Evolutionary conservation across 495 filamentous ascomycete genomes (phyloP).

Genomic region (Penicillium parvum): DNA sequence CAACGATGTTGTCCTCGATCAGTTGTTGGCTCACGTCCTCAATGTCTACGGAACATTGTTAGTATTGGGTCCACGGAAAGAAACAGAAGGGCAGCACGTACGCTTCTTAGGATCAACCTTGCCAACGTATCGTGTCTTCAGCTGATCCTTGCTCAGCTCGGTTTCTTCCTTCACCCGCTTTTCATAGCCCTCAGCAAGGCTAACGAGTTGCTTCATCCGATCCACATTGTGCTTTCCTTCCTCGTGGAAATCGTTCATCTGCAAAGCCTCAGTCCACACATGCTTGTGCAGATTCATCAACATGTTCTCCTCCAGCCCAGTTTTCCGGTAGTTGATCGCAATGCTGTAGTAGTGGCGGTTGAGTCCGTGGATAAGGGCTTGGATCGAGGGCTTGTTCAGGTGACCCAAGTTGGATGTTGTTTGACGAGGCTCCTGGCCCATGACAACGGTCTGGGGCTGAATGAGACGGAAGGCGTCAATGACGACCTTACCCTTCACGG

Average conservation of each 20-base stretch:
- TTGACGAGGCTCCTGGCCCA: conserved; percentile 97
- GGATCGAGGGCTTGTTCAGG: conserved; percentile 97
- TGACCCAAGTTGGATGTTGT: conserved; percentile 97
- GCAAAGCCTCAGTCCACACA: conserved; percentile 94
- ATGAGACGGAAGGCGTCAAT: conserved; percentile 99
- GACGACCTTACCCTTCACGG: conserved; percentile 98
- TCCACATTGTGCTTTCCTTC: conserved; percentile 82
- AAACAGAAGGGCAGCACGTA: conserved; percentile 30
- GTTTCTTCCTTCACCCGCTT: conserved; percentile 98
- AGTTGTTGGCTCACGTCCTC: conserved; percentile 93
- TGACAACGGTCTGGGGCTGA: conserved; percentile 97
- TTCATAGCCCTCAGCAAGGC: conserved; percentile 91
- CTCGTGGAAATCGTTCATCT: conserved; percentile 92
- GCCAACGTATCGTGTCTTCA: conserved; percentile 98
- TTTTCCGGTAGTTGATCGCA: conserved; percentile 96
- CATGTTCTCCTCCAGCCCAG: conserved; percentile 98
- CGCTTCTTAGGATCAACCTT: conserved; percentile 99
- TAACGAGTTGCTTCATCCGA: conserved; percentile 79
- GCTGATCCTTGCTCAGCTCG: conserved; percentile 91
- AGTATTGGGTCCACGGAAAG: conserved; percentile 12
- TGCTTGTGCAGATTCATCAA: conserved; percentile 99
- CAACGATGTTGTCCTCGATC: conserved; percentile 98
- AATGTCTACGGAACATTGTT: conserved; percentile 53
- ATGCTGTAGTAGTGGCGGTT: conserved; percentile 99
- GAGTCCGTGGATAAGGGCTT: conserved; percentile 96